Conservation (phyloP, 805 yeast genomes). For the Saturnispora sanitii region DNA sequence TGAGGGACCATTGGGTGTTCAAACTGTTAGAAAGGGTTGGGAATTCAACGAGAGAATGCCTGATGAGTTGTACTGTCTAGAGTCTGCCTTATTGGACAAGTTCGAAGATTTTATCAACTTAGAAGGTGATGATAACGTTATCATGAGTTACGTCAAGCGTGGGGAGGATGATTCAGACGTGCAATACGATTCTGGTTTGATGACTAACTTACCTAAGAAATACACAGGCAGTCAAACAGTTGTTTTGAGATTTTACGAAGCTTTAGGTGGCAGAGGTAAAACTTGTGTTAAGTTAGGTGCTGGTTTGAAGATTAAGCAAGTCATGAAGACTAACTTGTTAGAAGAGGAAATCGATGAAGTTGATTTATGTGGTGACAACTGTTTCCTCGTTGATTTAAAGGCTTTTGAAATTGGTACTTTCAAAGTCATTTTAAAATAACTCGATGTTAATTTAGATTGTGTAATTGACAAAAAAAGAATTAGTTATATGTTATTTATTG, state of each 20-base stretch:
- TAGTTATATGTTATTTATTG: not conserved
- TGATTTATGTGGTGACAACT: constrained; percentile 21
- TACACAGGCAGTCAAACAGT: constrained; percentile 39
- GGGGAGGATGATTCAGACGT: constrained; percentile 72
- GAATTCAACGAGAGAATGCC: constrained; percentile 57
- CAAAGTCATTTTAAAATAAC: constrained; percentile 33
- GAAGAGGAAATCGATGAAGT: constrained; percentile 42
- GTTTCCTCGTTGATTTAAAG: constrained; percentile 37
- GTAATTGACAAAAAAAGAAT: not conserved
- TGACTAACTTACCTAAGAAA: constrained; percentile 34
- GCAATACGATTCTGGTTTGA: constrained; percentile 28
- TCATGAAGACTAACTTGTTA: constrained; percentile 48
- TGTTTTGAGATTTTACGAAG: constrained; percentile 71
- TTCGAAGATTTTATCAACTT: constrained; percentile 20
- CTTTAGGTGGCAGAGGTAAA: constrained; percentile 68
- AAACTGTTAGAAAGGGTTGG: constrained; percentile 65
- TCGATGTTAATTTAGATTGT: not conserved
- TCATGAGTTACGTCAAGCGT: constrained; percentile 72
- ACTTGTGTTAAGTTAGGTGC: constrained; percentile 39
- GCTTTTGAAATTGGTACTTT: constrained; percentile 74
- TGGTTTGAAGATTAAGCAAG: constrained; percentile 33
- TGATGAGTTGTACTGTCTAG: constrained; percentile 13
- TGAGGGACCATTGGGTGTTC: constrained; percentile 48
- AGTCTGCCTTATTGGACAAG: not conserved
- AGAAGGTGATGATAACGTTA: constrained; percentile 46